Conservation (phyloP, 495 filamentous ascomycete species). For the Talaromyces borbonicus region DNA sequence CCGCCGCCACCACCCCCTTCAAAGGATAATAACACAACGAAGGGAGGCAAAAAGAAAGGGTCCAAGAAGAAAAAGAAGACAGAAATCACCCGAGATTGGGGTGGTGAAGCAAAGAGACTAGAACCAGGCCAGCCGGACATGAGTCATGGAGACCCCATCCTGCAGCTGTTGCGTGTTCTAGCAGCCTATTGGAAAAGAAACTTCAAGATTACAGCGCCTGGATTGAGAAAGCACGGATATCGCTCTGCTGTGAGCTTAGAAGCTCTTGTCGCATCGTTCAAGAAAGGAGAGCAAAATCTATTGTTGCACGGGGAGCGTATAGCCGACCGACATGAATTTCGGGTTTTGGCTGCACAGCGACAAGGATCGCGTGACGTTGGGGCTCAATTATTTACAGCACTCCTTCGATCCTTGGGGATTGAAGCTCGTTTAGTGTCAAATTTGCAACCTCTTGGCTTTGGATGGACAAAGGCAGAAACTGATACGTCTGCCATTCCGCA, state of each 20-base stretch:
- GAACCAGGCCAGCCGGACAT: constrained; percentile 62
- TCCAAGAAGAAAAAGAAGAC: constrained; percentile 31
- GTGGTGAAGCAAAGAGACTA: constrained; percentile 53
- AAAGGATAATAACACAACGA: constrained; percentile 19
- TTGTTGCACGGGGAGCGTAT: constrained; percentile 68
- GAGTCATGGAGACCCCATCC: constrained; percentile 72
- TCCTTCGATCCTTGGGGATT: constrained; percentile 73
- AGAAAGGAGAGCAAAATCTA: constrained; percentile 49
- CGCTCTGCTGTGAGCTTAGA: constrained; percentile 59
- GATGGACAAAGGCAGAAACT: constrained; percentile 76
- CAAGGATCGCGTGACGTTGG: constrained; percentile 81
- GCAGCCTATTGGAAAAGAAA: constrained; percentile 79
- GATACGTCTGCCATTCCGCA: constrained; percentile 36
- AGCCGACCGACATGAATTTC: constrained; percentile 52
- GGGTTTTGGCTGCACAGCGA: constrained; percentile 56
- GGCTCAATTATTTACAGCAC: constrained; percentile 80
- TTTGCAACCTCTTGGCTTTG: constrained; percentile 82
- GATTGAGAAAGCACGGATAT: constrained; percentile 83
- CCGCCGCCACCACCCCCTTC: constrained; percentile 24
- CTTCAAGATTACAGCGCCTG: constrained; percentile 68
- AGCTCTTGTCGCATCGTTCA: constrained; percentile 51
- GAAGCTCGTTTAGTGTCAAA: constrained; percentile 74
- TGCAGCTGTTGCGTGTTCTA: constrained; percentile 65
- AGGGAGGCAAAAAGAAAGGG: constrained; percentile 33
- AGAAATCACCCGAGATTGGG: constrained; percentile 65